Evolutionary conservation across 2,329 filamentous ascomycete genomes (phyloP).

Genomic region (Bipolaris sorokiniana): DNA sequence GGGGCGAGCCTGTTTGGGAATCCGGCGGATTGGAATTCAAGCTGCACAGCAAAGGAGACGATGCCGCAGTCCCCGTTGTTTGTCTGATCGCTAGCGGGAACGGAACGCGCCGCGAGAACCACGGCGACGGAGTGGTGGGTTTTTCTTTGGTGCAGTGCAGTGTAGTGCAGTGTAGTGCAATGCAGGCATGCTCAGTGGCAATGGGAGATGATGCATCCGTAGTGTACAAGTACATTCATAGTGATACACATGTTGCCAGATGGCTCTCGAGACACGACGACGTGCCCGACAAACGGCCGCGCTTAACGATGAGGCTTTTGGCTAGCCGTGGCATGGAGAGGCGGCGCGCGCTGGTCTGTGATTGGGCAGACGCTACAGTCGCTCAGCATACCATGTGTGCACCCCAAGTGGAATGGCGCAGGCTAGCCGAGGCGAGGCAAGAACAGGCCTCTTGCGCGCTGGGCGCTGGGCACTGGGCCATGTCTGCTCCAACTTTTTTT

Average conservation of each 20-base stretch:
- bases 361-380: constrained; percentile 16
- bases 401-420: too few species aligned
- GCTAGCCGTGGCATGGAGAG: constrained; percentile 14
- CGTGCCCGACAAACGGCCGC: constrained; percentile 25
- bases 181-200: too few species aligned
- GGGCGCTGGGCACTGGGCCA: constrained; percentile 5
- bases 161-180: too few species aligned
- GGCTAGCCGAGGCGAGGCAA: too few species aligned
- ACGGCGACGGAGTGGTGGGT: constrained; percentile 26
- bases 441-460: constrained; percentile 3
- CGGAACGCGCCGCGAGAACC: constrained; percentile 34
- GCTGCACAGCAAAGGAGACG: constrained; percentile 9
- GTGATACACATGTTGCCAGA: not conserved
- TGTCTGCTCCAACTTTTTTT: constrained; percentile 1
- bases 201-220: not conserved
- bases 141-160: not conserved
- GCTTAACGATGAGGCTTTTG: constrained; percentile 18
- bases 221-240: constrained; percentile 1
- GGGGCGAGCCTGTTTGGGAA: constrained; percentile 3
- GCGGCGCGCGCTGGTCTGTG: constrained; percentile 9
- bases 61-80: constrained; percentile 23
- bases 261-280: not conserved
- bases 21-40: constrained; percentile 6
- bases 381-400: too few species aligned
- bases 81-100: constrained; percentile 36